Percentiles rank a stretch among this genome's conserved stretches.
phyloP scores from a whole-genome alignment of 306 rosid species.

The Quercus gilva region DNA sequence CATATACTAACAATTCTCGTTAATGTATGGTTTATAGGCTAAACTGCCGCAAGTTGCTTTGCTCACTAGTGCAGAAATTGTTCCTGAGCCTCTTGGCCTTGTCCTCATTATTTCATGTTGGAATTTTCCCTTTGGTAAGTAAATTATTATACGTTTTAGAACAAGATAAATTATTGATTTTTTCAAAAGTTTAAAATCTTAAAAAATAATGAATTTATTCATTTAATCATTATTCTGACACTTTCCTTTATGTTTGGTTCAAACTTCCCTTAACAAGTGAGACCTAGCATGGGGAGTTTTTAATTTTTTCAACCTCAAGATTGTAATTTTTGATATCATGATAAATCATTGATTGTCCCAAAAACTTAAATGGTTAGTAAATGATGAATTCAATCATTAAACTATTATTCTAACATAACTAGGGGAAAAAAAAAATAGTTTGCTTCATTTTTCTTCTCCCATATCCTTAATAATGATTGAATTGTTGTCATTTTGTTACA shows the following conservation, averaged over 20 bases:
- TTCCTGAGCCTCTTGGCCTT: slow-evolving; percentile 76
- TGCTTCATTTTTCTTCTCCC: not conserved
- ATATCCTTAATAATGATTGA: not conserved
- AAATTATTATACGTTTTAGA: not conserved
- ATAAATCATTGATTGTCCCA: too few relatives aligned
- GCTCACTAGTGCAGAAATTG: slow-evolving; percentile 57
- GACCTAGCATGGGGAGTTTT: too few relatives aligned
- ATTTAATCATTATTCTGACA: too few relatives aligned
- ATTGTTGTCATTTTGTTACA: not conserved
- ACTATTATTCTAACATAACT: too few relatives aligned
- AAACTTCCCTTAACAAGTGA: too few relatives aligned
- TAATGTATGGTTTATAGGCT: slow-evolving; percentile 36
- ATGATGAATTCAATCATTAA: too few relatives aligned
- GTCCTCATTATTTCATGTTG: slow-evolving; percentile 79
- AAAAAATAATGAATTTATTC: too few relatives aligned
- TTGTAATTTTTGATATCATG: too few relatives aligned
- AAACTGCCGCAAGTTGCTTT: slow-evolving; percentile 60
- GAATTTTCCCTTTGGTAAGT: slow-evolving; percentile 86
- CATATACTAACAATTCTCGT: not conserved
- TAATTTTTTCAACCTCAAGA: too few relatives aligned
- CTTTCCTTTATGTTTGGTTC: accelerated
- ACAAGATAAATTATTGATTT: not conserved
- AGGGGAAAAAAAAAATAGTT: not conserved
- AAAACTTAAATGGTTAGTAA: too few relatives aligned
- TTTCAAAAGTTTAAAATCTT: too few relatives aligned